These are phyloP conservation scores for Linaria vulgaris DNA, from an alignment of 257 asterid species.

Conservation along the genomic window DNA sequence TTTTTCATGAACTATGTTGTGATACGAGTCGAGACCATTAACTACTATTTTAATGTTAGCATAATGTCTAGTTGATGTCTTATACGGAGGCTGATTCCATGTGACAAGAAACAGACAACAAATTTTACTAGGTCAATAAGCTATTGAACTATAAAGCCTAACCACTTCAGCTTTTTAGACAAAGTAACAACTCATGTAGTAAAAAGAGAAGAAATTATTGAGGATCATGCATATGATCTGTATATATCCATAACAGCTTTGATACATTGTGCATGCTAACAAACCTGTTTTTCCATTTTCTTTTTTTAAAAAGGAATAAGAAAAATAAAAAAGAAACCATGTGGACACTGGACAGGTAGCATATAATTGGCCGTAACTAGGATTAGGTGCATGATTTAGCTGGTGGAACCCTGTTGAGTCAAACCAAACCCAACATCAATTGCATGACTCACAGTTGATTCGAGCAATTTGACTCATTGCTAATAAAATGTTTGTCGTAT, in stretches of 20 bases:
- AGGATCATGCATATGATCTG: neutral
- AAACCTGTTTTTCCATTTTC: neutral
- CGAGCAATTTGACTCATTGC: too few relatives aligned
- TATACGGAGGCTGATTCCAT: neutral
- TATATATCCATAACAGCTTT: neutral
- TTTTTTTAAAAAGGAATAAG: too few relatives aligned
- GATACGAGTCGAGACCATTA: too few relatives aligned
- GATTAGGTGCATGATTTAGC: constrained; percentile 48
- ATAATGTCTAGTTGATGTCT: neutral
- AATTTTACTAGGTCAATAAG: neutral
- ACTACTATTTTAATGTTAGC: too few relatives aligned
- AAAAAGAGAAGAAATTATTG: neutral
- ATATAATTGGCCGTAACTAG: constrained; percentile 20
- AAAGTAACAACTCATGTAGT: neutral
- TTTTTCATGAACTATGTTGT: too few relatives aligned
- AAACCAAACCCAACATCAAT: constrained; percentile 47
- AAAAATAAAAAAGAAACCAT: too few relatives aligned
- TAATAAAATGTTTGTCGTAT: too few relatives aligned
- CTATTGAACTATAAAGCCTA: neutral
- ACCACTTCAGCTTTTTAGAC: neutral
- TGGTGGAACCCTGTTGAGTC: constrained; percentile 34
- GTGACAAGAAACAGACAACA: neutral
- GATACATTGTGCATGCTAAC: neutral
- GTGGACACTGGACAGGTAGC: neutral
- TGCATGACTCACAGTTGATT: too few relatives aligned